These are phyloP conservation scores for Lachnellula occidentalis DNA, from an alignment of 2,329 filamentous ascomycete species.

Conservation along the genomic window DNA sequence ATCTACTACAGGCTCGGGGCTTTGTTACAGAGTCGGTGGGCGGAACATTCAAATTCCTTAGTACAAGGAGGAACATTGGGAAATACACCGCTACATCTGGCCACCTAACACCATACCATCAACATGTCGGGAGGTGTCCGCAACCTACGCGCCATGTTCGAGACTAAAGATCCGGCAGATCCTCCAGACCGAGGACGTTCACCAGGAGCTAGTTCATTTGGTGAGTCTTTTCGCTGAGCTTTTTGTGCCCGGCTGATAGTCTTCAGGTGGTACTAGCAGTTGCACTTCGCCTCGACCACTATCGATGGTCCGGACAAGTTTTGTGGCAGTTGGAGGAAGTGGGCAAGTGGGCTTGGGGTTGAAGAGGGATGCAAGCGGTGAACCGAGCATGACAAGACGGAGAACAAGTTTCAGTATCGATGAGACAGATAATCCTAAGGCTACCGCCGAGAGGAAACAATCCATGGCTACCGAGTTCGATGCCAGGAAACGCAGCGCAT, in stretches of 20 bases:
- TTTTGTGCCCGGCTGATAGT: slow-evolving; percentile 11
- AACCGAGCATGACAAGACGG: slow-evolving; percentile 24
- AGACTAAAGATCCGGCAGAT: slow-evolving; percentile 60
- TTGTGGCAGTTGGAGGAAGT: slow-evolving; percentile 61
- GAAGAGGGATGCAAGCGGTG: slow-evolving; percentile 32
- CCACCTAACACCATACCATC: background rate
- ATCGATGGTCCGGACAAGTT: slow-evolving; percentile 70
- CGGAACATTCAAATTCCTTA: background rate
- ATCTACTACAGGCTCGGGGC: background rate
- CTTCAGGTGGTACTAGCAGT: slow-evolving; percentile 18
- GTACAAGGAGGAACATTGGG: background rate
- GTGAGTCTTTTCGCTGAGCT: slow-evolving; percentile 33
- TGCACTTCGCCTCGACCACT: slow-evolving; percentile 55
- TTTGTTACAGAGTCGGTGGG: background rate
- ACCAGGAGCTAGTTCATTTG: slow-evolving; percentile 43
- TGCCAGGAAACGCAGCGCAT: slow-evolving; percentile 22
- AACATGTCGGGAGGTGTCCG: slow-evolving; percentile 33
- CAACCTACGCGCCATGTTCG: slow-evolving; percentile 77
- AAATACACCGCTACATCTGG: background rate
- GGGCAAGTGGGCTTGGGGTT: slow-evolving; percentile 38
- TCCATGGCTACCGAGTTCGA: slow-evolving; percentile 22
- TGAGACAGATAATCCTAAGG: slow-evolving; percentile 20
- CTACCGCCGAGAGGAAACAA: slow-evolving; percentile 22
- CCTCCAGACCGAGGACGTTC: slow-evolving; percentile 60
- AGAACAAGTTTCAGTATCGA: slow-evolving; percentile 28